Percentiles rank a stretch among this genome's conserved stretches.
Conservation (phyloP, 2,329 filamentous ascomycete genomes). For the Colletotrichum godetiae region DNA sequence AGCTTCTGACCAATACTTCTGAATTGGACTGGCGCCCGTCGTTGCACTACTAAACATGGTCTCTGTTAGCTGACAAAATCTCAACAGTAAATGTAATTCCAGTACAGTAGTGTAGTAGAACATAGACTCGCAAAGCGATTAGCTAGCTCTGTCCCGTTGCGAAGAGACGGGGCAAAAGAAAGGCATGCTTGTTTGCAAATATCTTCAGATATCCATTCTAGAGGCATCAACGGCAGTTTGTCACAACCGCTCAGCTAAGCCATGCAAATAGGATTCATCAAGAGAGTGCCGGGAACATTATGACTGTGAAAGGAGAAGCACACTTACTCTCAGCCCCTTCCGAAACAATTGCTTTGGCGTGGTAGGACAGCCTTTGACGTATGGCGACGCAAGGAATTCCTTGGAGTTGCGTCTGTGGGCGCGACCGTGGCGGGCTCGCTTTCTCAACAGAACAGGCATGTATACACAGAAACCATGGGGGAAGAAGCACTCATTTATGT, state of each 20-base stretch:
- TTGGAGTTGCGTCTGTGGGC: not conserved
- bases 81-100: too few relatives aligned
- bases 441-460: not conserved
- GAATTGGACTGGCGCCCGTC: too few relatives aligned
- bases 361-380: not conserved
- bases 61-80: too few relatives aligned
- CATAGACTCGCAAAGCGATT: too few relatives aligned
- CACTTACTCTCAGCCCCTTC: not conserved
- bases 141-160: too few relatives aligned
- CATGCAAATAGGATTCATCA: conserved; percentile 48
- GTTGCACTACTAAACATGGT: too few relatives aligned
- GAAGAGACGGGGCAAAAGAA: not conserved
- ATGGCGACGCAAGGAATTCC: not conserved
- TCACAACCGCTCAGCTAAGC: conserved; percentile 46
- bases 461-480: too few relatives aligned
- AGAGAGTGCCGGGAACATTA: not conserved
- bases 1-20: too few relatives aligned
- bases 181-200: not conserved
- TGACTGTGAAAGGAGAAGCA: not conserved
- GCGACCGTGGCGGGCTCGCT: not conserved
- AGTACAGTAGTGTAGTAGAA: too few relatives aligned
- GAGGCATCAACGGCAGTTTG: conserved; percentile 39
- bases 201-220: conserved; percentile 46
- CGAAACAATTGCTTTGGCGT: not conserved
- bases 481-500: not conserved